A percentile compares a stretch with the other conserved stretches of the same genome.
These are phyloP conservation scores for Xylona heveae DNA, from an alignment of 495 filamentous ascomycete genomes.

Conservation along the genomic window DNA sequence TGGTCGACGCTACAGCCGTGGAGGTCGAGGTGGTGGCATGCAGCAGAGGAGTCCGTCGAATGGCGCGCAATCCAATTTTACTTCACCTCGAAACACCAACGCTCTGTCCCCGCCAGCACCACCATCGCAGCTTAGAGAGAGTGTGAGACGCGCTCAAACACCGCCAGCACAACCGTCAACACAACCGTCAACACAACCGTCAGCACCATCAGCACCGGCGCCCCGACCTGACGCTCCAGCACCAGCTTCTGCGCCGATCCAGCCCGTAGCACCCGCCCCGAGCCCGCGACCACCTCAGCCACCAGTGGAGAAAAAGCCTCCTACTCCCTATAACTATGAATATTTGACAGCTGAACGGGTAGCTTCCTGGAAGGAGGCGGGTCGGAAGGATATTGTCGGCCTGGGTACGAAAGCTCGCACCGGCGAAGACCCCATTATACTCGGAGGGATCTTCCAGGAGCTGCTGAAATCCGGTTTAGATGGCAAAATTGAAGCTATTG, in stretches of 20 bases:
- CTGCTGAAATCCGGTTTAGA: slow-evolving; percentile 52
- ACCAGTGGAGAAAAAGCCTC: too few species aligned
- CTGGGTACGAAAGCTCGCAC: slow-evolving; percentile 28
- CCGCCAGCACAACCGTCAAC: too few species aligned
- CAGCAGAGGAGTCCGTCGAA: slow-evolving; percentile 3
- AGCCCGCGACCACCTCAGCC: too few species aligned
- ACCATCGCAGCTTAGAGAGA: too few species aligned
- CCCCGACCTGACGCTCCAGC: too few species aligned
- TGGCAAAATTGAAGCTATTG: slow-evolving; percentile 35
- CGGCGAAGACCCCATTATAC: slow-evolving; percentile 38
- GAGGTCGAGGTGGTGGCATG: slow-evolving; percentile 17
- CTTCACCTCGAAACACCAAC: slow-evolving; percentile 5
- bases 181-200: slow-evolving; percentile 7
- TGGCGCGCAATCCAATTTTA: slow-evolving; percentile 2
- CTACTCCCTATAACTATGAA: slow-evolving; percentile 29
- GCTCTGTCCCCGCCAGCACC: slow-evolving; percentile 20
- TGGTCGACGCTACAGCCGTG: slow-evolving; percentile 19
- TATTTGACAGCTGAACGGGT: slow-evolving; percentile 28
- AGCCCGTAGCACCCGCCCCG: too few species aligned
- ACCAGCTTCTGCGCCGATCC: too few species aligned
- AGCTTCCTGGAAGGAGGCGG: slow-evolving; percentile 26
- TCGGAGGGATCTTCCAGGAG: slow-evolving; percentile 68
- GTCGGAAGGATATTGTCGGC: slow-evolving; percentile 24
- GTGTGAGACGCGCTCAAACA: too few species aligned
- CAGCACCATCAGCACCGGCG: slow-evolving; percentile 7